Evolutionary conservation across 352 stramenopile species (phyloP), one percentile per base, ranked within the genome.

Genomic region (Elongisporangium prolatum): DNA sequence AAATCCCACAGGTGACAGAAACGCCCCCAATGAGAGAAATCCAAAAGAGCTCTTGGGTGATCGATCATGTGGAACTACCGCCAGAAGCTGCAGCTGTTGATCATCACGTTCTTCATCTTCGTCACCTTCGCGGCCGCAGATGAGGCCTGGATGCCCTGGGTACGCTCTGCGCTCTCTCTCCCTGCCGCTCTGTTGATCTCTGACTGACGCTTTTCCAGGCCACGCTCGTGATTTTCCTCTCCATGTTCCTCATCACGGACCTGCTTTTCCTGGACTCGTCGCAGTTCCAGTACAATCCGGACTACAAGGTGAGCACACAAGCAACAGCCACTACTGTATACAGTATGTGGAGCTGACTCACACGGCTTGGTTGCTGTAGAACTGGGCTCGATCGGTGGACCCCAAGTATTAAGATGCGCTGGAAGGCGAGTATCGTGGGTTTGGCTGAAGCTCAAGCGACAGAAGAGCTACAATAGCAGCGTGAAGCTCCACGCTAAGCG

Each of bases 51-150:
- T n/a, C n/a, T n/a, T n/a, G n/a, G n/a, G n/a, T 28, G 24, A 52
- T 20, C 52, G 51, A 66, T 18, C 58, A 91, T 85, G 78, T 90
- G 80, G 81, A 86, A 78, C 62, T 75, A 80, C 54, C 75, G 80
- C 68, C 84, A 93, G 73, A 83, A 80, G 69, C 69, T 91, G 52
- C 80, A 90, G 77, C 69, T 89, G 61, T 65, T 89, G n/a, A 49
- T 93, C 50, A 91, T 93, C 64, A 51, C 83, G 25, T 93, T 91
- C 79, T 93, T 91, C 66, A 85, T 74, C 63, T 89, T 93, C 55
- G 64, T 93, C 50, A 77, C 84, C n/a, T 90, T 93, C 47, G 81
- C 73, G 40, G 81, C 84, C 22, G 80, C 80, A 7, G 69, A 88
- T 25, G 80, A 82, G 21, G 77, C 82, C 38, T 93, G 84, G 84